Base-by-base conservation (phyloP, 805 yeast species). In the Starmerella geochares region DNA sequence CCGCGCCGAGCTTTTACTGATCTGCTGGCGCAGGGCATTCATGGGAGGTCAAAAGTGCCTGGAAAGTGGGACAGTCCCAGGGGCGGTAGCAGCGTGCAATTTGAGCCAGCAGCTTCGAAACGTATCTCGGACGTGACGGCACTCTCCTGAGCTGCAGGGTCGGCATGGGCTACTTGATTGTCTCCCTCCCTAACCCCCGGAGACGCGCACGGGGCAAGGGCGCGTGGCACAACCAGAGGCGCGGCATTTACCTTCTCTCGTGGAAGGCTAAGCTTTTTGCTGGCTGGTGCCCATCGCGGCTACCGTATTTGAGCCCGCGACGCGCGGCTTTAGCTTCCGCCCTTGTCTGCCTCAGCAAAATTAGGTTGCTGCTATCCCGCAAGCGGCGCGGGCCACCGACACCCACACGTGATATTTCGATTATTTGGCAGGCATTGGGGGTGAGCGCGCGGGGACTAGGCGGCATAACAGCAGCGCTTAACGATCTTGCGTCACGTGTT, bases 21-120 rank as follows among this genome's bases (percentile, higher is more conserved):
- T 40, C 33, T 40, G 44, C 44, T 40, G 44, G 44, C 44, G 44
- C 31, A 40, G 33, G 33, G 44, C 44, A 27, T 40, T 40, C 44
- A 40, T 40, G 13, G 14, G 28, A 29, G 29, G 29, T 13, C 7
- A 6, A 6, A 10, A 13, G 42, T 38, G 28, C 42, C 29, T 38
- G 20, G 16, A 23, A 8, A 23, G 4, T 10, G 21, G 29, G 9
- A 19, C 17, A 9, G 29, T n/a, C 23, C 42, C 42, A 23, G 8
- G 2, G 25, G 20, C 20, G 20, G 19, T 24, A 38, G 19, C 19
- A 24, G 17, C 42, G 28, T 16, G 20, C 29, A 7, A 38, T 4
- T 38, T 24, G 25, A n/a, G 23, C 29, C 31, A 20, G 19, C 7
- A 17, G n/a, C 33, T 6, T 14, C 16, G 20, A 17, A 25, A 10